A percentile compares a stretch with the other conserved stretches of the same genome.
These are phyloP conservation scores for Fusarium sp. DNA, from an alignment of 2,329 filamentous ascomycete species.

Conservation along the genomic window DNA sequence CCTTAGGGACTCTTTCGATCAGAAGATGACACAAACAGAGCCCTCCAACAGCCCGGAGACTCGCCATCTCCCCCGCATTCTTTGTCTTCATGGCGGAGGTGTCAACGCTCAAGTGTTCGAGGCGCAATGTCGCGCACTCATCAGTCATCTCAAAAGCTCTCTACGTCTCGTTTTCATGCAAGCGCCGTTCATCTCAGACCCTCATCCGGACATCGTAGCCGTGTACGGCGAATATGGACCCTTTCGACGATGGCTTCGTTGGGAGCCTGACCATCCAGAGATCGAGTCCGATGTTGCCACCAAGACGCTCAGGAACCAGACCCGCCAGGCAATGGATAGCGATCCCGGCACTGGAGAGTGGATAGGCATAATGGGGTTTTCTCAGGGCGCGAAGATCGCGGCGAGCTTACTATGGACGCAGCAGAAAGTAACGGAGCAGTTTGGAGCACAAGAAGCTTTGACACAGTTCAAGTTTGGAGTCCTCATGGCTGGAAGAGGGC, in stretches of 20 bases:
- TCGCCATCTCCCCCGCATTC: slow-evolving; percentile 71
- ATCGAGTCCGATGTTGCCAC: slow-evolving; percentile 62
- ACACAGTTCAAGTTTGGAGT: slow-evolving; percentile 54
- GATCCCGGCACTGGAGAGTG: slow-evolving; percentile 70
- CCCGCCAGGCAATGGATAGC: slow-evolving; percentile 62
- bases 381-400: slow-evolving; percentile 73
- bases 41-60: slow-evolving; percentile 16
- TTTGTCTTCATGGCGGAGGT: slow-evolving; percentile 86
- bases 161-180: slow-evolving; percentile 82
- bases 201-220: slow-evolving; percentile 72
- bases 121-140: slow-evolving; percentile 72
- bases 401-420: slow-evolving; percentile 72
- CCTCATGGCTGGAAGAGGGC: slow-evolving; percentile 53
- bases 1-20: background rate
- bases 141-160: slow-evolving; percentile 61
- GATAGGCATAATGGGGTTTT: slow-evolving; percentile 74
- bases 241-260: slow-evolving; percentile 73
- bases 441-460: slow-evolving; percentile 44
- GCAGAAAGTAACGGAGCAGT: slow-evolving; percentile 64
- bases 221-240: slow-evolving; percentile 77
- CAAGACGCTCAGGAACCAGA: slow-evolving; percentile 56
- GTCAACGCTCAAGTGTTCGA: slow-evolving; percentile 78
- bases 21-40: slow-evolving; percentile 40
- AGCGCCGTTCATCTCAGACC: slow-evolving; percentile 72
- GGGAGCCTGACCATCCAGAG: slow-evolving; percentile 68